Evolutionary conservation across 345 rosid genomes (phyloP).

Genomic region (Bruguiera parviflora): DNA sequence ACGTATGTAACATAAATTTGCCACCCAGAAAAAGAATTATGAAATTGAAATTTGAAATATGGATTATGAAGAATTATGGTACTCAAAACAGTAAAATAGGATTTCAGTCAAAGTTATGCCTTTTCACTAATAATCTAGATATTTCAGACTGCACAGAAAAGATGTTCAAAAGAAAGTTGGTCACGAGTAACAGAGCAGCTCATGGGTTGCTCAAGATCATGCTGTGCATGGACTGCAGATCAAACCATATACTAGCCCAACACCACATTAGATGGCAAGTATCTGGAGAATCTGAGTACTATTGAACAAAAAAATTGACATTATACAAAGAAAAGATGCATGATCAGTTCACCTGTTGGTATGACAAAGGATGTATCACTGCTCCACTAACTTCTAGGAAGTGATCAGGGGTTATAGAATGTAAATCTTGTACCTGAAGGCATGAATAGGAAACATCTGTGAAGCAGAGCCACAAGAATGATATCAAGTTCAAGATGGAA

Average conservation of each 20-base stretch:
- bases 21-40: background rate
- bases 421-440: constrained; percentile 91
- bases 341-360: constrained; percentile 69
- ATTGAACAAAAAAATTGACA: background rate
- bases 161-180: no score
- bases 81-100: background rate
- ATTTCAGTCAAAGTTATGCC: no score
- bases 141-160: background rate
- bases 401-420: constrained; percentile 74
- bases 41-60: background rate
- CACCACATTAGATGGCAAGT: background rate
- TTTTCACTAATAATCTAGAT: constrained; percentile 1
- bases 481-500: background rate
- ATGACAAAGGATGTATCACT: constrained; percentile 87
- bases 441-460: constrained; percentile 6
- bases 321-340: background rate
- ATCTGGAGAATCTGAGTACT: background rate
- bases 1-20: background rate
- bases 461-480: constrained; percentile 9
- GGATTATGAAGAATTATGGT: background rate
- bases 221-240: no score
- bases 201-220: no score
- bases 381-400: constrained; percentile 96
- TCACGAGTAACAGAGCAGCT: no score
- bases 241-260: no score